phyloP scores from a whole-genome alignment of 2,329 filamentous ascomycete genomes.

The Aspergillus fructus region DNA sequence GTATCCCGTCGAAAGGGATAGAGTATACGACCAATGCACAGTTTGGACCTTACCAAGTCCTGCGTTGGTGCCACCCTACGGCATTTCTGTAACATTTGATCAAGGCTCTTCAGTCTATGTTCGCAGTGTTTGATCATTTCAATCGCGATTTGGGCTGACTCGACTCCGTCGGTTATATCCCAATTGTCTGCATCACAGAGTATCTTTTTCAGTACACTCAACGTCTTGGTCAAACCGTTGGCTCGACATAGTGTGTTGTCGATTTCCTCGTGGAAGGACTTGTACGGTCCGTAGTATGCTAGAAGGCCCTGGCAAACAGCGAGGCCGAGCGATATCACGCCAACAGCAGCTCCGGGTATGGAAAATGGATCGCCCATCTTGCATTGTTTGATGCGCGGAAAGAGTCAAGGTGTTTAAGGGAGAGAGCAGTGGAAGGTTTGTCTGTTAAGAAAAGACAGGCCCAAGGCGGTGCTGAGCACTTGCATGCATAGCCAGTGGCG shows the following conservation, averaged over 20 bases:
- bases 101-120: background rate
- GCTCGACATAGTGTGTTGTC: background rate
- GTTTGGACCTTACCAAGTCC: background rate
- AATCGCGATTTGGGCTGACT: background rate
- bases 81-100: background rate
- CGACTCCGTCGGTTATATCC: too few relatives aligned
- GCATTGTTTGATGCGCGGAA: too few relatives aligned
- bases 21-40: slow-evolving; percentile 3
- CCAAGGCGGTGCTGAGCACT: too few relatives aligned
- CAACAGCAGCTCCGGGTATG: slow-evolving; percentile 1
- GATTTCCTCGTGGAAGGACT: slow-evolving; percentile 12
- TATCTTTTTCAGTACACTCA: slow-evolving; percentile 6
- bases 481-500: too few relatives aligned
- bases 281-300: slow-evolving; percentile 14
- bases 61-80: background rate
- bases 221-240: background rate
- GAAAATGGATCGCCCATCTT: slow-evolving; percentile 22
- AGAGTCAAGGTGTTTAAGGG: too few relatives aligned
- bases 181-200: background rate
- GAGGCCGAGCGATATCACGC: slow-evolving; percentile 17
- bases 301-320: slow-evolving; percentile 14
- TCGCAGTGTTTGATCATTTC: slow-evolving; percentile 8
- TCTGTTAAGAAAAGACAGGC: too few relatives aligned
- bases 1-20: slow-evolving; percentile 15
- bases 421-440: too few relatives aligned